Evolutionary conservation across 257 asterid genomes (phyloP).

Genomic region (Solanum bulbocastanum): DNA sequence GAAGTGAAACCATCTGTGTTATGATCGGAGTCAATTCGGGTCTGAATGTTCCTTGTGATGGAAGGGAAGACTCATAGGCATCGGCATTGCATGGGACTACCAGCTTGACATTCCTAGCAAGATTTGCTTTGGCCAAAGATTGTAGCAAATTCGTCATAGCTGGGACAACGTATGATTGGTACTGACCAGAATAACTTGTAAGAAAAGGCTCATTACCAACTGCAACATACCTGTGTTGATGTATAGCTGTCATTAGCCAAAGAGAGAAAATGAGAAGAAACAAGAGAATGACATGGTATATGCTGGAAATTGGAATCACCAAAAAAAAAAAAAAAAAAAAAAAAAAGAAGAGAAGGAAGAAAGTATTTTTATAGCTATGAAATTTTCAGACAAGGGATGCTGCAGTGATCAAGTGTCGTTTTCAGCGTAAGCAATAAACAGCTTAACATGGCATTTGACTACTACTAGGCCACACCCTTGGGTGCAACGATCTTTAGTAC

Average conservation of each 20-base stretch:
- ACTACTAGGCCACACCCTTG: background rate
- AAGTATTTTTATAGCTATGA: background rate
- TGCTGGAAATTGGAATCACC: background rate
- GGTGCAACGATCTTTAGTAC: background rate
- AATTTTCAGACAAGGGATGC: background rate
- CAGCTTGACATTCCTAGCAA: constrained; percentile 60
- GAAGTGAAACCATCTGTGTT: constrained; percentile 72
- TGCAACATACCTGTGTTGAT: constrained; percentile 64
- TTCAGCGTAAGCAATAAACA: background rate
- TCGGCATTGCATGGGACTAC: constrained; percentile 98
- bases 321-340: no score
- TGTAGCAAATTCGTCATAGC: constrained; percentile 64
- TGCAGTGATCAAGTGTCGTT: background rate
- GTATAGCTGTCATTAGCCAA: constrained; percentile 10
- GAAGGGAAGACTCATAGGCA: constrained; percentile 77
- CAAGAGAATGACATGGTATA: background rate
- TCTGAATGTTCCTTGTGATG: constrained; percentile 88
- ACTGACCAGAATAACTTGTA: constrained; percentile 64
- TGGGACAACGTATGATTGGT: constrained; percentile 64
- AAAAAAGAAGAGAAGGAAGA: background rate
- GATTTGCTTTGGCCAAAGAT: constrained; percentile 60
- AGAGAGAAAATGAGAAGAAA: background rate
- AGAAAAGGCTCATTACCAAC: constrained; percentile 96
- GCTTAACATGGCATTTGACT: background rate
- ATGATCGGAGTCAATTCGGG: constrained; percentile 64